Evolutionary conservation across 23 red algal genomes (phyloP), one percentile per base, ranked within the genome.

Genomic region (Chondrus crispus): DNA sequence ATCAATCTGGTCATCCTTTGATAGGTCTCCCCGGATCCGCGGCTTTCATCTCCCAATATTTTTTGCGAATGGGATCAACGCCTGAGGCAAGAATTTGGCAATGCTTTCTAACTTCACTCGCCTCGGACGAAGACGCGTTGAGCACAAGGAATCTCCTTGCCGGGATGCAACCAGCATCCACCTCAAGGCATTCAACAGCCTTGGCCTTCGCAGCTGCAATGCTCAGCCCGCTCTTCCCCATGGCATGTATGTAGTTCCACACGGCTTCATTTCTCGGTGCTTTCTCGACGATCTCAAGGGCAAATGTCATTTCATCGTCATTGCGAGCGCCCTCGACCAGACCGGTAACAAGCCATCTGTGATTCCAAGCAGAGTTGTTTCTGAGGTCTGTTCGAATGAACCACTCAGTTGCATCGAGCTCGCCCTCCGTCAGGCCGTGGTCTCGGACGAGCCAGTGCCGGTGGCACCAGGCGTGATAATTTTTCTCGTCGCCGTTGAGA

Each of bases 381-480:
- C 91, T 91, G 48, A 94, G 32, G 44, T 98, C 96, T 2, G 50
- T 57, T 39, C 46, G 46, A 3, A 98, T 46, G 22, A 70, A 84
- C 62, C 84, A 80, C 18, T 69, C 84, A 2, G 96, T 90, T 13
- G 68, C 46, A 20, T 72, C 77, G 19, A 95, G 50, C 50, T 95
- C 85, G 11, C 47, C 84, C 11, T 78, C 41, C 7, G 32, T 29
- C 2, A 84, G 47, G 42, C 74, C 85, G 33, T 86, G 60, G 7
- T 76, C 35, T 51, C 52, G 52, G 5, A 93, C 84, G 19, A 94
- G 52, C 96, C 96, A 98, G 42, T 88, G 85, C 22, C 96, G 91
- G 73, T 98, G 96, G 22, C 85, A 62, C 86, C 91, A 98, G 28
- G 93, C 92, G 85, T 98, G 96, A 73, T 98, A 98, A 57, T 98